phyloP scores from a whole-genome alignment of 305 asterid genomes.

The Ilex paraguariensis region DNA sequence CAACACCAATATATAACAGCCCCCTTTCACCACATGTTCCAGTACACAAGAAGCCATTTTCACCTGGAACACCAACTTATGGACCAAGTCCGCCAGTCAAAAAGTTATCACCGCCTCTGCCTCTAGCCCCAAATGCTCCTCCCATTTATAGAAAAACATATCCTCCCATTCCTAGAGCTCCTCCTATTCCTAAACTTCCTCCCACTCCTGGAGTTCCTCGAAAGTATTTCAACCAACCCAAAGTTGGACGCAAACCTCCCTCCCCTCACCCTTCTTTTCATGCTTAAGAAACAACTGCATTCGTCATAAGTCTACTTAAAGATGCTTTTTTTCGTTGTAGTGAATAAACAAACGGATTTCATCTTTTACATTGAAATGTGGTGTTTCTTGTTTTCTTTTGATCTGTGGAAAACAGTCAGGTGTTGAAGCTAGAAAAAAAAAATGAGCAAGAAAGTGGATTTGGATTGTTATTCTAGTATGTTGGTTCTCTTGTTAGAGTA shows the following conservation, averaged over 20 bases:
- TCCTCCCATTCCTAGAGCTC: slow-evolving; percentile 45
- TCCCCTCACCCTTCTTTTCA: background rate
- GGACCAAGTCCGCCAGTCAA: no score
- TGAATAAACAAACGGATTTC: background rate
- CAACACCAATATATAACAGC: background rate
- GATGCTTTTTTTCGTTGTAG: slow-evolving; percentile 23
- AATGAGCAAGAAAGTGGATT: no score
- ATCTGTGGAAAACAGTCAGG: no score
- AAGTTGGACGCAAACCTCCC: slow-evolving; percentile 28
- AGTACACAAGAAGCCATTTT: slow-evolving; percentile 10
- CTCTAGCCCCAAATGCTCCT: slow-evolving; percentile 17
- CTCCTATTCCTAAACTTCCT: slow-evolving; percentile 56
- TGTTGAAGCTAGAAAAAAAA: no score
- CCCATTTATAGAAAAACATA: slow-evolving; percentile 16
- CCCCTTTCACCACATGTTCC: slow-evolving; percentile 19
- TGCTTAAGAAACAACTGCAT: background rate
- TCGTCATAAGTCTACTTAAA: background rate
- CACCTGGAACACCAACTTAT: slow-evolving; percentile 1
- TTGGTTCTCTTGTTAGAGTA: no score
- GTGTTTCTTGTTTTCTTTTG: no score
- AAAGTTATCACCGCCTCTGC: background rate
- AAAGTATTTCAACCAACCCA: slow-evolving; percentile 41
- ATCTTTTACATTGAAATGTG: no score
- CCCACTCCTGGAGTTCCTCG: slow-evolving; percentile 38
- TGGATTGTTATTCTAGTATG: no score